Evolutionary conservation across 352 stramenopile genomes (phyloP).

Genomic region (Globisporangium uncinulatum): DNA sequence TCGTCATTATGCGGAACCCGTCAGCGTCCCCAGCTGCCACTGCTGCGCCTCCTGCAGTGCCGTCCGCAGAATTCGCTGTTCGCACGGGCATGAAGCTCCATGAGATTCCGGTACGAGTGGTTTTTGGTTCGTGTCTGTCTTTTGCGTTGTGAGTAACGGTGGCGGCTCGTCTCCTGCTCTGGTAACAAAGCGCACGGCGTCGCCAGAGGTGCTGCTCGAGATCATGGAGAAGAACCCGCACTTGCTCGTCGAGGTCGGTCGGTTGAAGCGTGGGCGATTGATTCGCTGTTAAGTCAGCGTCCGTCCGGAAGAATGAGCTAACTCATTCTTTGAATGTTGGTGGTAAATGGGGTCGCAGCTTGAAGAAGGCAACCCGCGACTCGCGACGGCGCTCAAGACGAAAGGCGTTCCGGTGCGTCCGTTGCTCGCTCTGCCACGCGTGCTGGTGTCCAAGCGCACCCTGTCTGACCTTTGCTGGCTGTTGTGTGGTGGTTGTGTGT

Average conservation of each 20-base stretch:
- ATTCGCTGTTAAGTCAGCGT: background rate
- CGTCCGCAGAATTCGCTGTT: constrained; percentile 23
- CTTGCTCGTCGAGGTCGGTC: constrained; percentile 47
- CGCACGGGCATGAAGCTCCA: constrained; percentile 66
- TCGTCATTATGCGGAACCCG: constrained; percentile 54
- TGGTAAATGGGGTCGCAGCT: constrained; percentile 23
- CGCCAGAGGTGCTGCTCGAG: constrained; percentile 69
- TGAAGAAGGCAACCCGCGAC: constrained; percentile 49
- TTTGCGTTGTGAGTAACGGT: background rate
- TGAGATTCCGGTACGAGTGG: constrained; percentile 61
- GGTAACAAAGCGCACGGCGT: constrained; percentile 37
- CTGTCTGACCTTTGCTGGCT: background rate
- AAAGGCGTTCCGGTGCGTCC: constrained; percentile 61
- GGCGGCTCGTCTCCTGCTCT: no score
- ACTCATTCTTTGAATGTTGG: no score
- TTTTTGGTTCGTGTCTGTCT: no score
- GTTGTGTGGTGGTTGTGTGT: background rate
- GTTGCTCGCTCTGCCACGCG: background rate
- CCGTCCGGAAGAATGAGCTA: no score
- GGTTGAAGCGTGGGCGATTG: background rate
- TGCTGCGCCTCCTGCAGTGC: constrained; percentile 1
- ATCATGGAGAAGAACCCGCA: constrained; percentile 83
- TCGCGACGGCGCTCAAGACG: constrained; percentile 54
- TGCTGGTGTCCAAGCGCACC: background rate
- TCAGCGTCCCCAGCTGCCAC: constrained; percentile 10